Evolutionary conservation across 768 basidiomycete species (phyloP).

Genomic region (Mycena latifolia): DNA sequence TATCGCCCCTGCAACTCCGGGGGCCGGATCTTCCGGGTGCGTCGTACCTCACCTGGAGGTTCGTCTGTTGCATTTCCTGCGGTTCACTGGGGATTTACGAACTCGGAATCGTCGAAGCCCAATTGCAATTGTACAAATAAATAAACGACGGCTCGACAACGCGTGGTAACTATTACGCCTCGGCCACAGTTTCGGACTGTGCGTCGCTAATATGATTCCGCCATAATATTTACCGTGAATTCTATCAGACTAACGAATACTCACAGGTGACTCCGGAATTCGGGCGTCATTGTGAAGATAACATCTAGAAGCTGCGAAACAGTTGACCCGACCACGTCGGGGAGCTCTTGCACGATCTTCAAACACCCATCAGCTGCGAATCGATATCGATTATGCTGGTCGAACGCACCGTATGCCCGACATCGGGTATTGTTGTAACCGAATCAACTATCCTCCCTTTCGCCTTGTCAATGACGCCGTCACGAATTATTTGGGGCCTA

Average conservation of each 20-base stretch:
- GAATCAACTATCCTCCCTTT: conserved; percentile 8
- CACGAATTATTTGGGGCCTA: conserved; percentile 14
- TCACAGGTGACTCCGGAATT: conserved; percentile 9
- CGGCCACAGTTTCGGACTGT: no score
- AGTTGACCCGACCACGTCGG: conserved; percentile 11
- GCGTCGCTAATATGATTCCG: no score
- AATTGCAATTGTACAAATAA: no score
- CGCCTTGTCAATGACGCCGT: conserved; percentile 10
- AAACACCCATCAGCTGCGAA: neutral
- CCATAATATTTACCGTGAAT: no score
- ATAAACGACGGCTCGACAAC: no score
- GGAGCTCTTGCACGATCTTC: conserved; percentile 17
- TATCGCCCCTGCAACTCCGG: no score
- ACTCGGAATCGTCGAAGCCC: no score
- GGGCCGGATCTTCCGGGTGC: no score
- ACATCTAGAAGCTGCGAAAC: neutral
- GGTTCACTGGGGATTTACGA: no score
- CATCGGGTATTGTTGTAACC: conserved; percentile 10
- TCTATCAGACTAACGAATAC: neutral
- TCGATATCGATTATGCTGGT: neutral
- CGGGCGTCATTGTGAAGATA: neutral
- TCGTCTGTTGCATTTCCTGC: no score
- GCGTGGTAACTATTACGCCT: no score
- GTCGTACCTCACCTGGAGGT: no score
- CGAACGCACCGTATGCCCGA: conserved; percentile 13